Conservation (phyloP, 768 basidiomycete species). For the Inosperma sp. region DNA sequence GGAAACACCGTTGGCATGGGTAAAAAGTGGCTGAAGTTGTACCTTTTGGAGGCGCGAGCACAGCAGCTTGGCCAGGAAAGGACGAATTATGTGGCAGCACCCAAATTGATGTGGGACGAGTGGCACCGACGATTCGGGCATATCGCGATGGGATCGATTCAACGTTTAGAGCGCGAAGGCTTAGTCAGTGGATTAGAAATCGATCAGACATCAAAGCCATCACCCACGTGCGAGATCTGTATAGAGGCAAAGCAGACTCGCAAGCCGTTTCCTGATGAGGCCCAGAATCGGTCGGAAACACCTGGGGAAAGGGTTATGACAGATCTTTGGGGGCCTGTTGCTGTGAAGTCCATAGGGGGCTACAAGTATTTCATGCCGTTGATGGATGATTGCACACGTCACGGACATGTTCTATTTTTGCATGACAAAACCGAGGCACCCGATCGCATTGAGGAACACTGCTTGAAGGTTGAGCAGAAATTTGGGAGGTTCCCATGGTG, state of each 20-base stretch:
- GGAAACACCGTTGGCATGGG: conserved; percentile 10
- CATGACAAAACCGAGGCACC: too few species aligned
- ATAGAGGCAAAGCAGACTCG: conserved; percentile 32
- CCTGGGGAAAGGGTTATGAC: conserved; percentile 19
- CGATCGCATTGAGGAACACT: too few species aligned
- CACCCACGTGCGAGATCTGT: conserved; percentile 30
- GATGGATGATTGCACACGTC: too few species aligned
- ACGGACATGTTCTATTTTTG: too few species aligned
- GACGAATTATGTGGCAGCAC: conserved; percentile 11
- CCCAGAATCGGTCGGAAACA: conserved; percentile 18
- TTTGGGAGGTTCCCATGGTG: too few species aligned
- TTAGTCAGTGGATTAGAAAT: conserved; percentile 21
- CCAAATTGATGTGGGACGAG: conserved; percentile 20
- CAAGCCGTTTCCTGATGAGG: conserved; percentile 29
- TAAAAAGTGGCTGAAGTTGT: conserved; percentile 10
- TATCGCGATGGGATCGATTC: conserved; percentile 17
- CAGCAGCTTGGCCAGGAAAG: conserved; percentile 4
- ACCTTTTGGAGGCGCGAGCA: conserved; percentile 16
- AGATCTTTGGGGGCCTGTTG: conserved; percentile 32
- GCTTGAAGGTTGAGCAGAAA: too few species aligned
- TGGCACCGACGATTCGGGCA: conserved; percentile 27
- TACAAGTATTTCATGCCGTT: conserved; percentile 27
- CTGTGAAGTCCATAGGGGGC: conserved; percentile 18
- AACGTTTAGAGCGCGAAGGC: conserved; percentile 13
- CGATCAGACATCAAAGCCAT: conserved; percentile 14